phyloP scores from a whole-genome alignment of 179 eudicot species.

The Sideroxylon spinosum region DNA sequence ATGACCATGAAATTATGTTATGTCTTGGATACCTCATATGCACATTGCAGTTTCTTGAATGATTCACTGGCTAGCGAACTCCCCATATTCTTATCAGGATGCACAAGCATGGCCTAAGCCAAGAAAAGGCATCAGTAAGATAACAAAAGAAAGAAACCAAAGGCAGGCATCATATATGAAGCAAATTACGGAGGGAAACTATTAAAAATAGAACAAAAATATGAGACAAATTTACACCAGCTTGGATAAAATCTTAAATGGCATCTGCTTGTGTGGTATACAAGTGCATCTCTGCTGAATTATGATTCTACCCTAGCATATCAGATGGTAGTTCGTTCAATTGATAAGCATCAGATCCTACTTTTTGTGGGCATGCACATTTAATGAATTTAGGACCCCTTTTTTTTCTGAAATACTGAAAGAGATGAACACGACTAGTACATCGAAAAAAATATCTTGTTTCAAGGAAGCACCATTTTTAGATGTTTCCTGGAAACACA shows the following conservation, averaged over 20 bases:
- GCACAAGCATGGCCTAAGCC: conserved; percentile 89
- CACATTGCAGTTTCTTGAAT: conserved; percentile 94
- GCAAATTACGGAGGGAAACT: not conserved
- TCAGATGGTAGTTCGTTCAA: not conserved
- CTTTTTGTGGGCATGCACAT: not conserved
- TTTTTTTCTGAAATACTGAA: not conserved
- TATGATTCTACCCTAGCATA: not conserved
- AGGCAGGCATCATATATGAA: not conserved
- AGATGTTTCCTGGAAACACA: too few species aligned
- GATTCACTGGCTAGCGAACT: conserved; percentile 86
- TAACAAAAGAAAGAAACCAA: not conserved
- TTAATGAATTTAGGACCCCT: not conserved
- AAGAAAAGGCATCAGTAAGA: not conserved
- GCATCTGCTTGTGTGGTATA: not conserved
- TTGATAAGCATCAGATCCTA: not conserved
- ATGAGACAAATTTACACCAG: not conserved
- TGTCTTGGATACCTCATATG: conserved; percentile 62
- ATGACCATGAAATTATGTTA: not conserved
- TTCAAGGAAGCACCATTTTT: too few species aligned
- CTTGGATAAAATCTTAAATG: not conserved
- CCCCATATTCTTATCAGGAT: conserved; percentile 98
- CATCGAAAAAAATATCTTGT: too few species aligned
- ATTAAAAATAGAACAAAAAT: not conserved
- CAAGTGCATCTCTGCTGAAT: not conserved
- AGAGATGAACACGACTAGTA: not conserved